phyloP scores from a whole-genome alignment of 805 yeast species.

The Candida anglica region DNA sequence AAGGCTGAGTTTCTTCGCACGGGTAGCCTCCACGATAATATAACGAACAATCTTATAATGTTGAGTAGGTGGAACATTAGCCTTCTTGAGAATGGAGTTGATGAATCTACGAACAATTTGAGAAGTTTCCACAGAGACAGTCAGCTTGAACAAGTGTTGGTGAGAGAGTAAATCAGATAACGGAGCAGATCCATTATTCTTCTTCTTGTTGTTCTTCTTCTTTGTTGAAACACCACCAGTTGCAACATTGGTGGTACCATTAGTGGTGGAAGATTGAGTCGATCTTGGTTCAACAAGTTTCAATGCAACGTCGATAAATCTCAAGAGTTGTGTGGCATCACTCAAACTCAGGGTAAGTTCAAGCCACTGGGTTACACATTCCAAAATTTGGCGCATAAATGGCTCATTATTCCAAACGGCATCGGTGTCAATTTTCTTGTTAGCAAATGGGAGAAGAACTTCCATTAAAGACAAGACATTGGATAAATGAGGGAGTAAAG shows the following conservation, averaged over 20 bases:
- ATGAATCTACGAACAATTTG: conserved; percentile 43
- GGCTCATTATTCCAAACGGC: conserved; percentile 34
- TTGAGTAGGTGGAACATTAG: conserved; percentile 57
- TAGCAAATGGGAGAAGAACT: conserved; percentile 51
- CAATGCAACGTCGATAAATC: conserved; percentile 57
- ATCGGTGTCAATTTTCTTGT: conserved; percentile 24
- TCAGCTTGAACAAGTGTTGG: conserved; percentile 47
- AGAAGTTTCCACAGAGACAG: conserved; percentile 36
- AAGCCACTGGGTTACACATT: conserved; percentile 23
- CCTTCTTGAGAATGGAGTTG: conserved; percentile 41
- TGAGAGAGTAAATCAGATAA: conserved; percentile 68
- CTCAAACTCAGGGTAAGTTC: conserved; percentile 34
- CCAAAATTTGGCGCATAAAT: conserved; percentile 35
- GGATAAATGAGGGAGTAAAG: conserved; percentile 44
- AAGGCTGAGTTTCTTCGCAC: conserved; percentile 17
- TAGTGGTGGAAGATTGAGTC: conserved; percentile 6
- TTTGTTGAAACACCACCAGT: conserved; percentile 3
- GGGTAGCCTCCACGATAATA: conserved; percentile 31
- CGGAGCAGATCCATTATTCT: conserved; percentile 41
- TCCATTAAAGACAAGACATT: conserved; percentile 55
- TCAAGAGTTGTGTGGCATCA: conserved; percentile 51
- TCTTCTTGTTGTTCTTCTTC: conserved; percentile 39
- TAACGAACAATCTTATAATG: conserved; percentile 51
- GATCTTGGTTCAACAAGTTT: conserved; percentile 31
- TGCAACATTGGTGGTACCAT: conserved; percentile 4